Evolutionary conservation across 225 moss, liverwort and hornwort species (phyloP).

Genomic region (Ulota crispa): DNA sequence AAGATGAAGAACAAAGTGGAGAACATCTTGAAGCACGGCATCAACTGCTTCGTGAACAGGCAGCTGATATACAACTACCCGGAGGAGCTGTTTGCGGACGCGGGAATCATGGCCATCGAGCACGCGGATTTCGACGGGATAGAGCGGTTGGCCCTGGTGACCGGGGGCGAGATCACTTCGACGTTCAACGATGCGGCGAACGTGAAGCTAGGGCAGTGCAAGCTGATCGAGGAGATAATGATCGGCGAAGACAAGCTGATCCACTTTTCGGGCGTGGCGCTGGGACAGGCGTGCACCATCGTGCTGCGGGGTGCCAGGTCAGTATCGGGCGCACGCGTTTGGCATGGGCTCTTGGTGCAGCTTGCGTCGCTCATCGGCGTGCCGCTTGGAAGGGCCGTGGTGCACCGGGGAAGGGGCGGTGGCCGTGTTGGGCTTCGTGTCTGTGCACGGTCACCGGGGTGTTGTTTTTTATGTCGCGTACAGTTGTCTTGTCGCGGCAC

Average conservation of each 20-base stretch:
- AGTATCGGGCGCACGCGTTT: not conserved
- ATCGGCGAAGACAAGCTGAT: conserved; percentile 95
- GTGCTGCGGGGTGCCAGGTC: conserved; percentile 97
- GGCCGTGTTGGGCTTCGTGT: not conserved
- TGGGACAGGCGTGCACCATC: conserved; percentile 96
- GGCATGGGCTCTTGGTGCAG: not conserved
- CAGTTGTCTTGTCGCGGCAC: not conserved
- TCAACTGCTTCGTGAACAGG: conserved; percentile 95
- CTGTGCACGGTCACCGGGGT: not conserved
- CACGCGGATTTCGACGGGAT: conserved; percentile 99
- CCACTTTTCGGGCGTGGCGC: conserved; percentile 93
- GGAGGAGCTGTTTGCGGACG: conserved; percentile 96
- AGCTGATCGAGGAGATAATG: conserved; percentile 98
- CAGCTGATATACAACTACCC: conserved; percentile 97
- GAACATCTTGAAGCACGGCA: conserved; percentile 81
- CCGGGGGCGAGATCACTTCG: conserved; percentile 94
- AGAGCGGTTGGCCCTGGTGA: conserved; percentile 85
- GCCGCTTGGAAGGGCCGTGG: not conserved
- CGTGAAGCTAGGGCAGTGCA: conserved; percentile 96
- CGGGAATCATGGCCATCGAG: conserved; percentile 95
- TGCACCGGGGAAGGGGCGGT: not conserved
- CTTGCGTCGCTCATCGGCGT: not conserved
- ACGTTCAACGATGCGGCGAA: conserved; percentile 82
- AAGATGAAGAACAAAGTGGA: conserved; percentile 95
- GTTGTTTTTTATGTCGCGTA: too few species aligned